Base-by-base conservation (phyloP, 139 green algal species). In the Chlorella sp. region DNA sequence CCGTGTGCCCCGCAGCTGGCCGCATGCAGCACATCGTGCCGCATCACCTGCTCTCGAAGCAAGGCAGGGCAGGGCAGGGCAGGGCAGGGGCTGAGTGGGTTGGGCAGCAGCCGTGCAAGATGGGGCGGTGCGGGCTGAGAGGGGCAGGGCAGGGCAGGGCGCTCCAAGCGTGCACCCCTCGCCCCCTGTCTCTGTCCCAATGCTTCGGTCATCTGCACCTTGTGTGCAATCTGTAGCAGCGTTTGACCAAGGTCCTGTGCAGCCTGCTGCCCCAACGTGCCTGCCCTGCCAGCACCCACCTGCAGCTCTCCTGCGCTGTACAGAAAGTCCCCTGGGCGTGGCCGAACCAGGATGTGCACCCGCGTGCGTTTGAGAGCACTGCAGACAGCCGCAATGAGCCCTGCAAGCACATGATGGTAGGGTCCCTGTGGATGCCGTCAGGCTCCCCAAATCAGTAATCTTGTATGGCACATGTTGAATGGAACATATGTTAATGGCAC, bases 261-360 rank as follows among this genome's bases (percentile, higher is more conserved):
- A 73, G 24, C 22, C 66, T n/a, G 66, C 66, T 30, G 66, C 26
- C 22, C 24, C 9, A 73, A 4, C 3, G 24, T n/a, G 3, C 19
- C 24, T 30, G 24, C 24, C 68, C 26, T 24, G 39, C 77, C 9
- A 7, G 34, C 39, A 84, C 84, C 14, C 14, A 30, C 77, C 39
- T 91, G 32, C 36, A 93, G 30, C 82, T 93, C 91, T 7, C 88
- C 26, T 24, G 32, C 0, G 0, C 21, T 73, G 73, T 93, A 93
- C 3, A 86, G 36, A 76, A 93, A 93, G 24, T 93, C 87, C 4
- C 87, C 87, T 0, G 77, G 69, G 81, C 91, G 83, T 0, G 91
- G 87, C 28, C 91, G 81, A 24, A 93, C 77, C 12, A 93, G 68
- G 28, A 91, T 82, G 32, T 93, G 86, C 57, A 91, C 86, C 0